Base-by-base conservation (phyloP, 306 rosid genomes). In the Cucumis cinereus region DNA sequence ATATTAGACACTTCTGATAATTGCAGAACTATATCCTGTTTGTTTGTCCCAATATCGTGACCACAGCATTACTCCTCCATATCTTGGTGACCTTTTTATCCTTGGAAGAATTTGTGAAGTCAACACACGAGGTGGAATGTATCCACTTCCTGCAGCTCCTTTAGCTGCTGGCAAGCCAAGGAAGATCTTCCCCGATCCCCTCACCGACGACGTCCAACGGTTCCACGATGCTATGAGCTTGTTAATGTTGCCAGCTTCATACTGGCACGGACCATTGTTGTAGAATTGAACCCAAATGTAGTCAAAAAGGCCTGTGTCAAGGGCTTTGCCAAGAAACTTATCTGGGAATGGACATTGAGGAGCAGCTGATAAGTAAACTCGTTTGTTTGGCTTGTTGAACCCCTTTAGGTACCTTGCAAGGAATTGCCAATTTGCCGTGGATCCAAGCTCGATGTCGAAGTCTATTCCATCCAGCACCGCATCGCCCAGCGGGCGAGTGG, bases 331-430 rank as follows among this genome's bases (percentile, higher is more conserved):
- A 5, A 89, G 60, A 28, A 78, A 85, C 0, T 26, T 77, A 79
- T 89, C 97, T 12, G 97, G 97, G 77, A 83, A 77, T 45, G 94
- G 97, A 62, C 97, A 91, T 26, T 91, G 97, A n/a, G 94, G 97
- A 20, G 97, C 94, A 33, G 88, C 97, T 54, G 84, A 61, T 38
- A 91, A 80, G 87, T 86, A 86, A 52, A 91, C 87, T 13, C 17
- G 56, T 36, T 75, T 79, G 35, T 52, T 78, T 0, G 0, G 47
- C 12, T 69, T 77, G 58, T 73, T 59, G 72, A 84, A 82, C 0
- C 13, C 74, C 70, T 90, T 85, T 0, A 90, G 74, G 53, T 81
- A 66, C 8, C 79, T 75, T 23, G 93, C 96, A 16, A 92, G 87
- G 26, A 78, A 69, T 0, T 86, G 79, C 79, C 85, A 87, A 2